Evolutionary conservation across 2,329 filamentous ascomycete genomes (phyloP), one percentile per base, ranked within the genome.

Genomic region (Corinectria fuckeliana): DNA sequence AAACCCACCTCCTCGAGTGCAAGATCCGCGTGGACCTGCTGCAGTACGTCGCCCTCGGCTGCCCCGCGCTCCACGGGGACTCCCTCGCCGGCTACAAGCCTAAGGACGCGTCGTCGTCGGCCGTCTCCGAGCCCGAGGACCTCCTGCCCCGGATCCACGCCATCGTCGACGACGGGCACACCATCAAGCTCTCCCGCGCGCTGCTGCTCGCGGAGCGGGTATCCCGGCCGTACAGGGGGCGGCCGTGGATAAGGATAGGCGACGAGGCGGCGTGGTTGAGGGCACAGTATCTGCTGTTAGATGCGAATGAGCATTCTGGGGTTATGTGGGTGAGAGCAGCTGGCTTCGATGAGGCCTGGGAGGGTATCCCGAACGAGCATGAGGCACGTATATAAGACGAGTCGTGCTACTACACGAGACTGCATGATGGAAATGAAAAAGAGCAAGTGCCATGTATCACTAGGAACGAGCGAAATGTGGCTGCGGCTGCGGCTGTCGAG

Each of bases 81-180:
- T 82, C 87, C 47, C 83, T 96, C 52, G 75, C 74, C 1, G 71
- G 75, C 0, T 94, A 95, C 70, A 74, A 76, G 1, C 83, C 88
- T 0, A 83, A 78, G 56, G 76, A 79, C 47, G 67, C 69, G 52
- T 63, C 25, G 52, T 63, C 25, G 79, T 82, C 26, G 80, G 83
- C 75, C 75, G 39, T 75, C 69, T 18, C 70, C 83, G 42, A 78
- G 82, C 60, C 79, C 72, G 50, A 83, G 76, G 80, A 81, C 2
- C 74, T 86, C 3, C 73, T 85, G 6, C 72, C 78, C 1, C 76
- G 81, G 9, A 72, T 88, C 16, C 79, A 81, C 58, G 60, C 63
- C 9, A 70, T 84, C 30, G 70, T 82, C 0, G 93, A 97, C 65
- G 93, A 97, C 74, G 93, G 93, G 0, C 94, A 98, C 76, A 82